These are phyloP conservation scores for Taphrina wiesneri DNA, from an alignment of 1,139 yeast species.

Conservation along the genomic window DNA sequence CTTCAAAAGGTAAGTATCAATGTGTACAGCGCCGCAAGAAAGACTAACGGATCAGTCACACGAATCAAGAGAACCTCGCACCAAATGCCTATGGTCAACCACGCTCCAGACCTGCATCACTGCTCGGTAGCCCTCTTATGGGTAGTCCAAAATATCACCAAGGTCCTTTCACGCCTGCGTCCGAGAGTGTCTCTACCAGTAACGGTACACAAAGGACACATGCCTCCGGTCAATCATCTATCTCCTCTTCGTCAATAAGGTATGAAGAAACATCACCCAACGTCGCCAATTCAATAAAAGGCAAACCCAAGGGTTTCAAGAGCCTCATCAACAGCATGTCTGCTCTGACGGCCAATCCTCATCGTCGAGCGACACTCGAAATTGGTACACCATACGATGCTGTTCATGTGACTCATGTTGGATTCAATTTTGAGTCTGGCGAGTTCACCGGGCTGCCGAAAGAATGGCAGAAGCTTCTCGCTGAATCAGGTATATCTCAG, in stretches of 20 bases:
- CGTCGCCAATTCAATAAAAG: background rate
- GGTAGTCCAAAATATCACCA: background rate
- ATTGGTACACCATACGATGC: slow-evolving; percentile 90
- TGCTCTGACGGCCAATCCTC: background rate
- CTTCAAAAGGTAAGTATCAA: background rate
- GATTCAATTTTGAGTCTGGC: slow-evolving; percentile 78
- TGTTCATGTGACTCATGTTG: slow-evolving; percentile 90
- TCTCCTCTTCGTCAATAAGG: background rate
- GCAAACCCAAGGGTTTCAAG: slow-evolving; percentile 16
- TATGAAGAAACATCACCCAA: slow-evolving; percentile 2
- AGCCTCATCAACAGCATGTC: slow-evolving; percentile 24
- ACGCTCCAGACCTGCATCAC: slow-evolving; percentile 5
- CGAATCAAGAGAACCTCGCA: slow-evolving; percentile 12
- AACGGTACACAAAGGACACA: background rate
- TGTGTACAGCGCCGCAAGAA: no score
- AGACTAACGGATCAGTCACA: background rate
- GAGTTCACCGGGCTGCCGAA: slow-evolving; percentile 86
- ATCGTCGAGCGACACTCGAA: slow-evolving; percentile 47
- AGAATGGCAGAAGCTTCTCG: slow-evolving; percentile 83
- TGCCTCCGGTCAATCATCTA: background rate
- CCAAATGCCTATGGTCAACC: background rate
- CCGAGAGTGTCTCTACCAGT: background rate
- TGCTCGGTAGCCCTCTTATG: slow-evolving; percentile 9
- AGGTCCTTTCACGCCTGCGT: background rate
- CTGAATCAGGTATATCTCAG: slow-evolving; percentile 81